These are phyloP conservation scores for Lactarius sp. DNA, from an alignment of 768 basidiomycete species.

Conservation along the genomic window DNA sequence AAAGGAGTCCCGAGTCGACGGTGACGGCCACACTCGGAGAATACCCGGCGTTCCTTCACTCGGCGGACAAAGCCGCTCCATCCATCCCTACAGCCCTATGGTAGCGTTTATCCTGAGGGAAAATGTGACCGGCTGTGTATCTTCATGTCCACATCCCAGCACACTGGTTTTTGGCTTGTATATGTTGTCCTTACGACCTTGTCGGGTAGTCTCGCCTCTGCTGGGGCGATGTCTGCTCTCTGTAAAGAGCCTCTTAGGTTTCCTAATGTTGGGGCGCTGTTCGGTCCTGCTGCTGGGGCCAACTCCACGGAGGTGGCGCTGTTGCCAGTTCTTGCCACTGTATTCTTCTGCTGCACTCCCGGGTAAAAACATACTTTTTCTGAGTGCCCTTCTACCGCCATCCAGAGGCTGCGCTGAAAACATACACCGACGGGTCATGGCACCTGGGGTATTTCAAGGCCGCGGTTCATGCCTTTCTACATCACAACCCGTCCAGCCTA, in stretches of 20 bases:
- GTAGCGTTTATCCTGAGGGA: background rate
- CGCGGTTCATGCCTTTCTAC: background rate
- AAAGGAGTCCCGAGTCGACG: background rate
- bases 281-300: background rate
- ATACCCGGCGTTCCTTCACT: background rate
- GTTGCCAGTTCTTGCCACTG: background rate
- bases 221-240: background rate
- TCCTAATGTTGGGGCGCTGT: background rate
- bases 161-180: background rate
- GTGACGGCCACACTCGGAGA: background rate
- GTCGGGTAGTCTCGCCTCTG: background rate
- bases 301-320: conserved; percentile 13
- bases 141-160: background rate
- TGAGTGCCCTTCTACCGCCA: background rate
- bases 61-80: background rate
- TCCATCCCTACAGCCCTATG: conserved; percentile 5
- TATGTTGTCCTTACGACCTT: background rate
- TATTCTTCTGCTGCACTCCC: background rate
- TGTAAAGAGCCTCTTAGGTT: conserved; percentile 1
- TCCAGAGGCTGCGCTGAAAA: conserved; percentile 10
- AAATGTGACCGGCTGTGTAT: background rate
- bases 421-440: conserved; percentile 2
- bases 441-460: conserved; percentile 10
- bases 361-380: background rate
- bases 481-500: conserved; percentile 8